These are phyloP conservation scores for Delphinella strobiligena DNA, from an alignment of 2,329 filamentous ascomycete species.

Conservation along the genomic window DNA sequence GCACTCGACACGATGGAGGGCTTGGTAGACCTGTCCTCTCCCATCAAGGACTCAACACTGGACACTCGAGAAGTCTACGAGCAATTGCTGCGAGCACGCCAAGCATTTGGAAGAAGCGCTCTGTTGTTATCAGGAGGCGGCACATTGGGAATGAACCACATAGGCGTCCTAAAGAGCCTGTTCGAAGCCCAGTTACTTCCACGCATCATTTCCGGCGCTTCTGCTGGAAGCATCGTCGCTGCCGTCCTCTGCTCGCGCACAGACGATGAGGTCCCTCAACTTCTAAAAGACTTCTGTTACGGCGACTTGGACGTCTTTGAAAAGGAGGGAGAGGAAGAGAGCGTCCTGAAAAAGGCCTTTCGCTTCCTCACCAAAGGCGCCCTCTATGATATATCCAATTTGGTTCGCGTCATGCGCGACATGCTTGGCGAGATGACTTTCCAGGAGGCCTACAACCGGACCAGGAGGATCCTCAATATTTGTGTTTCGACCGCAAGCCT, in stretches of 20 bases:
- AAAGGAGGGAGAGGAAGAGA: constrained; percentile 45
- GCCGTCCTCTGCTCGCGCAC: constrained; percentile 67
- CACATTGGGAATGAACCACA: constrained; percentile 85
- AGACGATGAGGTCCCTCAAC: constrained; percentile 61
- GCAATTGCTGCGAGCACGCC: constrained; percentile 57
- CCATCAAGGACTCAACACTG: constrained; percentile 20
- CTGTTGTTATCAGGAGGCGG: constrained; percentile 74
- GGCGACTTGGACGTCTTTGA: constrained; percentile 77
- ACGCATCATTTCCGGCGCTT: constrained; percentile 77
- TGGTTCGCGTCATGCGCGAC: constrained; percentile 68
- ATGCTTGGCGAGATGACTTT: constrained; percentile 86
- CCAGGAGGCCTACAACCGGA: constrained; percentile 92
- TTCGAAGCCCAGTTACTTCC: constrained; percentile 65
- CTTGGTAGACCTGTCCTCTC: constrained; percentile 51
- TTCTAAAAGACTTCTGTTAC: constrained; percentile 60
- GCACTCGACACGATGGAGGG: constrained; percentile 62
- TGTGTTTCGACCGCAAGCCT: constrained; percentile 80
- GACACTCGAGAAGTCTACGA: constrained; percentile 53
- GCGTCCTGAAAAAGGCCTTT: constrained; percentile 55
- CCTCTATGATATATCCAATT: constrained; percentile 72
- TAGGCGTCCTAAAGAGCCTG: constrained; percentile 73
- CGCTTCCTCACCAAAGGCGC: constrained; percentile 69
- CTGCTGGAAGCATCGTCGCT: constrained; percentile 76
- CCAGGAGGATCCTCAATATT: constrained; percentile 82
- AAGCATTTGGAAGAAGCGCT: constrained; percentile 76